Base-by-base conservation (phyloP, 2,329 filamentous ascomycete species). In the Onygena corvina region DNA sequence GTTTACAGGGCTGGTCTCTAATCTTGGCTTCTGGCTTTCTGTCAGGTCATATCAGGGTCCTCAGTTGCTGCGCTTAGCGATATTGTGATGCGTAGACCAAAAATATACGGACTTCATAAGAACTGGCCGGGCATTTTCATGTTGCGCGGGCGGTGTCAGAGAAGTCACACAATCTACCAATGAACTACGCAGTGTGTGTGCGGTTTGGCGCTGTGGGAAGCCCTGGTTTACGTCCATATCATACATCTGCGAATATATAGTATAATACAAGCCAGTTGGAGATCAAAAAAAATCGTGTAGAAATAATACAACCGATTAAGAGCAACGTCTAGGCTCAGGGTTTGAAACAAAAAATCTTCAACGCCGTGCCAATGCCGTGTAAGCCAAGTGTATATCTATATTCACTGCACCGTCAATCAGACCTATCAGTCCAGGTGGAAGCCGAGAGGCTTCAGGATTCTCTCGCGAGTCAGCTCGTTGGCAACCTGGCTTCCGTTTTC, bases 91-190 rank as follows among this genome's bases (percentile, higher is more conserved):
- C 76, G 74, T 60, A 79, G 75, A 79, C 64, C 63, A 65, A 75
- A 62, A 57, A 55, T 58, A n/a, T 55, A 59, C 65, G 71, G 76
- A 75, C 76, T 71, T 76, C 76, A 81, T 83, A 83, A 83, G 80
- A 83, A 74, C 80, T 82, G 80, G 77, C 79, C 76, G 74, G 70
- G 79, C 72, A 78, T 72, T 62, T 64, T 66, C 46, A 67, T 66
- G 71, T 86, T 84, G 79, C 78, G 77, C 76, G 77, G 82, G 80
- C 82, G 79, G 84, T 80, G 84, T 89, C 84, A 88, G 84, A 88
- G 79, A 82, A 71, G 76, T 76, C 80, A 72, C 60, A 88, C 83
- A 88, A 79, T 51, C 46, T 49, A n/a, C 20, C 27, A 18, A 35
- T 25, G 21, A 46, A 23, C n/a, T 20, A 30, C 14, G 27, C 30